Percentiles rank a stretch among this genome's conserved stretches.
Conservation (phyloP, 768 basidiomycete species). For the Obba rivulosa region DNA sequence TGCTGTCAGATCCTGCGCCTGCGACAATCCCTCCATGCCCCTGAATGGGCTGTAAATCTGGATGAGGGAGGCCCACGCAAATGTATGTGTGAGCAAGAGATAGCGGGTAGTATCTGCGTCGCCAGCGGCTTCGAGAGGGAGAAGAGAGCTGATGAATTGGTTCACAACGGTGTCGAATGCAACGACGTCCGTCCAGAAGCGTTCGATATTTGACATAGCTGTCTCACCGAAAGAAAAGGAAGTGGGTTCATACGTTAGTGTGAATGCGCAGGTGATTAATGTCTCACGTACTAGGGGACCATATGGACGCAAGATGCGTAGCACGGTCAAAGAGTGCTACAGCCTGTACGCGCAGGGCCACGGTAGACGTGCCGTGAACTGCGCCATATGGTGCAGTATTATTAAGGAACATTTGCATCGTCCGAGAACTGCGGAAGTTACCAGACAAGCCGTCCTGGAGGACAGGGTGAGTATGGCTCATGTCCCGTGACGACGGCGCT, state of each 20-base stretch:
- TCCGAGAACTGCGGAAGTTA: slow-evolving; percentile 40
- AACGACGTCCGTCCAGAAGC: slow-evolving; percentile 11
- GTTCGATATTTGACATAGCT: slow-evolving; percentile 4
- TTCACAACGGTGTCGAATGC: slow-evolving; percentile 17
- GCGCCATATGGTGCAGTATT: slow-evolving; percentile 25
- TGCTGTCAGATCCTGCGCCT: slow-evolving; percentile 16
- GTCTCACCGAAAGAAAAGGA: not conserved
- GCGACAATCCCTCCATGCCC: slow-evolving; percentile 26
- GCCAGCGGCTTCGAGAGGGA: slow-evolving; percentile 9
- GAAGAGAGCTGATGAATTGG: slow-evolving; percentile 16
- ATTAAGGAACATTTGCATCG: slow-evolving; percentile 43
- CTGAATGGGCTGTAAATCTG: slow-evolving; percentile 47
- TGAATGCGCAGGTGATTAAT: not conserved
- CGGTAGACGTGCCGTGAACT: slow-evolving; percentile 24
- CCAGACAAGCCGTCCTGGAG: slow-evolving; percentile 35
- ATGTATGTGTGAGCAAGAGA: too few relatives aligned
- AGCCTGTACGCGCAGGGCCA: slow-evolving; percentile 46
- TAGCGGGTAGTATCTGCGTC: not conserved
- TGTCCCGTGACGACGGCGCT: slow-evolving; percentile 14
- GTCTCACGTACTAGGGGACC: slow-evolving; percentile 20
- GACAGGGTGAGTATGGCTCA: slow-evolving; percentile 28
- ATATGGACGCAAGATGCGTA: slow-evolving; percentile 42
- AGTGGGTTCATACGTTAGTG: not conserved
- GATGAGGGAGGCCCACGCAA: slow-evolving; percentile 20
- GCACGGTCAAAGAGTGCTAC: slow-evolving; percentile 60